phyloP scores from a whole-genome alignment of 164 flowering plant genomes.

The Protea cynaroides region DNA sequence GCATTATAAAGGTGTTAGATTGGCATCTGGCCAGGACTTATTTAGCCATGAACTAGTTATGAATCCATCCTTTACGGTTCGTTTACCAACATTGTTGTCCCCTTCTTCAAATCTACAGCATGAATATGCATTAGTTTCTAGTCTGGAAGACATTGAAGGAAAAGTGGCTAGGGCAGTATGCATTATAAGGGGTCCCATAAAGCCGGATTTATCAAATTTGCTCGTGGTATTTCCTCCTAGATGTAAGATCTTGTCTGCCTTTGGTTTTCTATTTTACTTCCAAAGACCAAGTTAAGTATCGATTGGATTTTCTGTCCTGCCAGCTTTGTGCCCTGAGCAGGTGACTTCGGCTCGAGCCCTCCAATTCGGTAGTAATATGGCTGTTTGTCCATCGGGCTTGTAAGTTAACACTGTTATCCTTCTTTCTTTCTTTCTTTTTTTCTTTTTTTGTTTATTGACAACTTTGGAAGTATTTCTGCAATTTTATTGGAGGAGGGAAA shows the following conservation, averaged over 20 bases:
- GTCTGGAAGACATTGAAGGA: conserved; percentile 14
- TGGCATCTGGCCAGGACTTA: conserved; percentile 80
- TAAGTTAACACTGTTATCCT: conserved; percentile 29
- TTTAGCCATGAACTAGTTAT: conserved; percentile 58
- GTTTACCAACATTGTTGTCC: conserved; percentile 18
- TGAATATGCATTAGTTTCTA: conserved; percentile 17
- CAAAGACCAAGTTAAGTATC: background rate
- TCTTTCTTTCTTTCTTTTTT: background rate
- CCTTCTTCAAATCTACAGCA: conserved; percentile 15
- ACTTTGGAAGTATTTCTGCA: background rate
- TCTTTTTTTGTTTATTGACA: background rate
- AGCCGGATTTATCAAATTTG: conserved; percentile 47
- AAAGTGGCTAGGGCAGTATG: conserved; percentile 86
- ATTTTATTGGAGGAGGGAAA: background rate
- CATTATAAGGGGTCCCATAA: conserved; percentile 48
- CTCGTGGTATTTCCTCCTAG: conserved; percentile 73
- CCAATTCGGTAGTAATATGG: conserved; percentile 58
- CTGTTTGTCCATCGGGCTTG: conserved; percentile 78
- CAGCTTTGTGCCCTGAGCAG: conserved; percentile 81
- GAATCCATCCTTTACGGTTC: conserved; percentile 51
- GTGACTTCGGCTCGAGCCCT: conserved; percentile 60
- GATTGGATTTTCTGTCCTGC: conserved; percentile 13
- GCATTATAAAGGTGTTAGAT: conserved; percentile 56
- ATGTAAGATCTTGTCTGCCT: conserved; percentile 45
- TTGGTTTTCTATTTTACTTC: background rate